phyloP scores from a whole-genome alignment of 805 yeast genomes.

The Debaryomyces prosopidis region DNA sequence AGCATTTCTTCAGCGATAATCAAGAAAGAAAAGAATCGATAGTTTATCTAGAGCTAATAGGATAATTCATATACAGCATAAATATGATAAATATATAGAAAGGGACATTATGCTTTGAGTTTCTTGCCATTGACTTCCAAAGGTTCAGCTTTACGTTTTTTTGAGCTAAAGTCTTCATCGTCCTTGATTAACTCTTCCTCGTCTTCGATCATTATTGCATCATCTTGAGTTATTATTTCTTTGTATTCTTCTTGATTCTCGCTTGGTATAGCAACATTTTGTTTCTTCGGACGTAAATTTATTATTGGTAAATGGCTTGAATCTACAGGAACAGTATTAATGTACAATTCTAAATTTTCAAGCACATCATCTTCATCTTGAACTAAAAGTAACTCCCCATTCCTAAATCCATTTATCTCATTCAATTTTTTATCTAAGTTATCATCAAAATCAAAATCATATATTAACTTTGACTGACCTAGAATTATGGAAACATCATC shows the following conservation, averaged over 20 bases:
- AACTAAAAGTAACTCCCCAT: conserved; percentile 66
- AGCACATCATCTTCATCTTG: conserved; percentile 77
- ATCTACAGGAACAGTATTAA: conserved; percentile 23
- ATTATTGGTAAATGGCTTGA: conserved; percentile 12
- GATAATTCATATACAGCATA: too few species aligned
- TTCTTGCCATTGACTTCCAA: not conserved
- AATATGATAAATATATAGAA: too few species aligned
- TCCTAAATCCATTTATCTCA: conserved; percentile 51
- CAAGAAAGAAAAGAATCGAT: too few species aligned
- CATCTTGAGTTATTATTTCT: conserved; percentile 8
- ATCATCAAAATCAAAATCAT: conserved; percentile 89
- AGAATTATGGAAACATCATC: conserved; percentile 57
- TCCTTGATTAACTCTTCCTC: not conserved
- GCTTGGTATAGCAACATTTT: not conserved
- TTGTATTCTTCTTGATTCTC: conserved; percentile 3
- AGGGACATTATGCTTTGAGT: not conserved
- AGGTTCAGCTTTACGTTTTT: not conserved
- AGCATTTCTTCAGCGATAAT: too few species aligned
- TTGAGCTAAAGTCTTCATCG: not conserved
- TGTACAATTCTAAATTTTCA: conserved; percentile 63
- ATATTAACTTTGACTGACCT: conserved; percentile 61
- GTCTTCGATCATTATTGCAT: not conserved
- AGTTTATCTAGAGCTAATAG: too few species aligned
- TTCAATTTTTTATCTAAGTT: conserved; percentile 50
- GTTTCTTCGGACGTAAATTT: conserved; percentile 15